phyloP scores from a whole-genome alignment of 768 basidiomycete genomes.

The Daedaleopsis sinensis region DNA sequence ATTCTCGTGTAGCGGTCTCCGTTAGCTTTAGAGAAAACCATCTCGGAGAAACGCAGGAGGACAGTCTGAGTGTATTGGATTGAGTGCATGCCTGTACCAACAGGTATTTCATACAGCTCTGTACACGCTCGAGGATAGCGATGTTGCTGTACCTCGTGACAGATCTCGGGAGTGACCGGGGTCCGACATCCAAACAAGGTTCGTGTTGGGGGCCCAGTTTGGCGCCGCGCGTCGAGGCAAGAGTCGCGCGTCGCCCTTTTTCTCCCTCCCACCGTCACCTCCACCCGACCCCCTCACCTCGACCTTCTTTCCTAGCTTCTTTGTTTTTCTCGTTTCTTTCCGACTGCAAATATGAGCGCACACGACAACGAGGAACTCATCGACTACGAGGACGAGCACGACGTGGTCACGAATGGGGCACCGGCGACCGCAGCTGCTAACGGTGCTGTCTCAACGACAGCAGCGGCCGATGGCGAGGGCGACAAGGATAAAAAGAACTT shows the following conservation, averaged over 20 bases:
- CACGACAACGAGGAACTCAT: constrained; percentile 92
- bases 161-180: constrained; percentile 15
- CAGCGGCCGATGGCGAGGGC: constrained; percentile 50
- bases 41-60: neutral
- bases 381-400: constrained; percentile 93
- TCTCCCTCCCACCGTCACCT: constrained; percentile 25
- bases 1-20: too few relatives aligned
- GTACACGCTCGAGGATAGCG: too few relatives aligned
- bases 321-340: constrained; percentile 31
- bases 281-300: constrained; percentile 15
- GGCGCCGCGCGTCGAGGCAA: constrained; percentile 18
- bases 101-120: too few relatives aligned
- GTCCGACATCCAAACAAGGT: constrained; percentile 17
- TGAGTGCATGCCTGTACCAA: neutral
- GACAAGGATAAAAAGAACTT: constrained; percentile 97
- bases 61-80: neutral
- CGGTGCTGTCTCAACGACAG: constrained; percentile 49
- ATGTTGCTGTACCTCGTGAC: neutral
- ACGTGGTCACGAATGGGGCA: constrained; percentile 65
- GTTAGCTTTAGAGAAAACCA: neutral
- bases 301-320: constrained; percentile 31
- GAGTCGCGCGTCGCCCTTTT: constrained; percentile 27
- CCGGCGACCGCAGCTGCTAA: constrained; percentile 48
- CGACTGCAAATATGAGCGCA: constrained; percentile 59
- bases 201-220: constrained; percentile 14